These are phyloP conservation scores for Apiospora hydei DNA, from an alignment of 2,329 filamentous ascomycete genomes.

Conservation along the genomic window DNA sequence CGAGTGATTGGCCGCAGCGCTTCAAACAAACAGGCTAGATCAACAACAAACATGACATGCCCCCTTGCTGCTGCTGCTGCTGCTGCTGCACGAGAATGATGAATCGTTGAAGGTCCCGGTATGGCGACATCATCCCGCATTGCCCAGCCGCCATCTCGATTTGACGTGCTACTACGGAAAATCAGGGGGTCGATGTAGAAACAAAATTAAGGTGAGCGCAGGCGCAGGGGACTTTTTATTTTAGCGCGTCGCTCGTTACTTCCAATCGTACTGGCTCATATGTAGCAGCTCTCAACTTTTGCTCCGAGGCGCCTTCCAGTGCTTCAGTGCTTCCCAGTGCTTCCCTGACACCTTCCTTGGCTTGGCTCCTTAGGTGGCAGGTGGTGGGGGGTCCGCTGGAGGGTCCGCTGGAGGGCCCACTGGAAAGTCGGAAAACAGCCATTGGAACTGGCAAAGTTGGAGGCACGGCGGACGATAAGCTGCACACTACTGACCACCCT, in stretches of 20 bases:
- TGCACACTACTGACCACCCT: background rate
- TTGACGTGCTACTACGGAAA: background rate
- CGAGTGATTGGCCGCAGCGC: background rate
- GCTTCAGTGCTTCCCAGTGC: too few relatives aligned
- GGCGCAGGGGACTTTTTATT: background rate
- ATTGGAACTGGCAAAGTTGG: background rate
- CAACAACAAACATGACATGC: background rate
- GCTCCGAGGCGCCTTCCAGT: background rate
- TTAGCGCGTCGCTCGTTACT: background rate
- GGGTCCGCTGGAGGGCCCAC: background rate
- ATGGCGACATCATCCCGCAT: background rate
- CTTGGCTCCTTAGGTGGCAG: slow-evolving; percentile 17
- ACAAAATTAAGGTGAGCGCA: slow-evolving; percentile 5
- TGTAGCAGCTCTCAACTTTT: background rate
- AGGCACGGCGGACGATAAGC: background rate
- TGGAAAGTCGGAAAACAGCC: background rate
- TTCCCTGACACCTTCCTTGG: background rate
- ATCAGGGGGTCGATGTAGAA: slow-evolving; percentile 1
- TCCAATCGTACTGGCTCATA: background rate
- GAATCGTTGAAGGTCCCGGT: background rate
- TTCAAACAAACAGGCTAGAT: background rate
- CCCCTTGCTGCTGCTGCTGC: background rate
- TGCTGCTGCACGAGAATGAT: background rate
- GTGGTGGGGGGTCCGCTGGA: slow-evolving; percentile 7
- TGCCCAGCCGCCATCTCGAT: background rate